Percentiles rank a stretch among this genome's conserved stretches.
These are phyloP conservation scores for Mycena indigotica DNA, from an alignment of 768 basidiomycete genomes.

Conservation along the genomic window DNA sequence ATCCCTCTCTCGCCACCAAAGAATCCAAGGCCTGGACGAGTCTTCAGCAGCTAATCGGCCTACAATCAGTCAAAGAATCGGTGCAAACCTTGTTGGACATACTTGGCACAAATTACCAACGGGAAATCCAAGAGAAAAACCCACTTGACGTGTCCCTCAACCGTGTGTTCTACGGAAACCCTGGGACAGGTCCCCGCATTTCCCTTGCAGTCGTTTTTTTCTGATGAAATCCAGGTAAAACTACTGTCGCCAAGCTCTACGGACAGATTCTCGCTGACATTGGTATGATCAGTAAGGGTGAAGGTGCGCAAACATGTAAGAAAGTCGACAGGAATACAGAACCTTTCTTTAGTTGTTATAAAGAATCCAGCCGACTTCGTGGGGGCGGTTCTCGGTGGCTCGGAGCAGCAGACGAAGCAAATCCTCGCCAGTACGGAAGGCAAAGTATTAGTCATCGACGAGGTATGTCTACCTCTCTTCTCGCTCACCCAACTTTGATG, in stretches of 20 bases:
- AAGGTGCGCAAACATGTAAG: conserved; percentile 47
- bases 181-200: conserved; percentile 37
- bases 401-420: conserved; percentile 65
- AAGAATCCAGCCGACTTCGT: conserved; percentile 74
- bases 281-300: conserved; percentile 68
- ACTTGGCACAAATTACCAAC: conserved; percentile 56
- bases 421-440: conserved; percentile 61
- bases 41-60: conserved; percentile 55
- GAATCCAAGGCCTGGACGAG: conserved; percentile 53
- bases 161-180: conserved; percentile 65
- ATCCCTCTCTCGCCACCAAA: conserved; percentile 52
- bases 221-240: conserved; percentile 56
- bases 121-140: conserved; percentile 59
- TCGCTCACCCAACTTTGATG: neutral
- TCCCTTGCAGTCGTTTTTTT: neutral
- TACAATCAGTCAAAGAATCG: conserved; percentile 58
- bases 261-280: conserved; percentile 64
- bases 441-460: conserved; percentile 73
- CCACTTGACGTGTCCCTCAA: conserved; percentile 60
- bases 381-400: conserved; percentile 58
- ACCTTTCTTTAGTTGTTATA: conserved; percentile 54
- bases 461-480: conserved; percentile 38
- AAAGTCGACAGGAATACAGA: neutral
- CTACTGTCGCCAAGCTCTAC: conserved; percentile 67
- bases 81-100: conserved; percentile 49